These are phyloP conservation scores for Ascochyta clinopodiicola DNA, from an alignment of 2,329 filamentous ascomycete genomes.

Conservation along the genomic window DNA sequence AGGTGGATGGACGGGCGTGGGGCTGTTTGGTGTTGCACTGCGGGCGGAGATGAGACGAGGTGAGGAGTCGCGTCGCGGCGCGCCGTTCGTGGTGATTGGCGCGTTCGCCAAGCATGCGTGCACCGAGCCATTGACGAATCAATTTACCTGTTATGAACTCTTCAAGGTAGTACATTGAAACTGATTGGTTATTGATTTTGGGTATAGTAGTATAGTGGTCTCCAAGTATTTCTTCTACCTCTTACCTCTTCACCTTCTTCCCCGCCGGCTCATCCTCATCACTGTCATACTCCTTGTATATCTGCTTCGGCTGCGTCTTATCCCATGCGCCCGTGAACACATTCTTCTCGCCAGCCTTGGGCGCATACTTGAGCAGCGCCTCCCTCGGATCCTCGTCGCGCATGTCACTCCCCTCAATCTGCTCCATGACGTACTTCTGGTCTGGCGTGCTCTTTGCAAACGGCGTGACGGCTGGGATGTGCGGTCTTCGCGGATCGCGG, in stretches of 20 bases:
- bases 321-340: constrained; percentile 95
- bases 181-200: background rate
- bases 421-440: constrained; percentile 84
- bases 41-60: constrained; percentile 14
- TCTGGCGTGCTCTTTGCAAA: constrained; percentile 92
- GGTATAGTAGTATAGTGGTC: background rate
- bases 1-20: constrained; percentile 11
- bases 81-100: constrained; percentile 1
- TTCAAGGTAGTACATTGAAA: background rate
- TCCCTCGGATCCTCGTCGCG: constrained; percentile 95
- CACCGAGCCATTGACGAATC: constrained; percentile 3
- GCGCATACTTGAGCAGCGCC: constrained; percentile 92
- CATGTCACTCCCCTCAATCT: constrained; percentile 90
- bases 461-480: constrained; percentile 82
- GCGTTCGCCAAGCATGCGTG: constrained; percentile 1
- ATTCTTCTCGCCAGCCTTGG: constrained; percentile 89
- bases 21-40: constrained; percentile 10
- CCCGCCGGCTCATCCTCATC: constrained; percentile 78
- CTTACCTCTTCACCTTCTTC: constrained; percentile 53
- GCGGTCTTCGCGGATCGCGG: constrained; percentile 81
- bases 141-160: background rate
- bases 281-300: constrained; percentile 89
- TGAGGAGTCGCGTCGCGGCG: constrained; percentile 10
- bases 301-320: constrained; percentile 86
- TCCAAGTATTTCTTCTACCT: no score